Evolutionary conservation across 2,329 filamentous ascomycete species (phyloP).

Genomic region (Metarhizium brunneum): DNA sequence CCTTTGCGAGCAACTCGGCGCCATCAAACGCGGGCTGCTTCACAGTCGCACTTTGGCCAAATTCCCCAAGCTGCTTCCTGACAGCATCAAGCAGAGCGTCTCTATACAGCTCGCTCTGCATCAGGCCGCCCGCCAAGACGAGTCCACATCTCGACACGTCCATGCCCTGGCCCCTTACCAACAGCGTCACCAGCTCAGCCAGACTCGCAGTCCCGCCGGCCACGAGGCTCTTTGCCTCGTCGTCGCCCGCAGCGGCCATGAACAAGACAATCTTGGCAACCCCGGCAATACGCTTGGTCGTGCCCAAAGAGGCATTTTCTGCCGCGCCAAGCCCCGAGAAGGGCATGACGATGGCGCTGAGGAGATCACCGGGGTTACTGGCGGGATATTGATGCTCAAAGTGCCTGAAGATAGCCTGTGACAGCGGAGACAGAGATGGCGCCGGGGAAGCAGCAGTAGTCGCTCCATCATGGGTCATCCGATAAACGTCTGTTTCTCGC

Average conservation of each 20-base stretch:
- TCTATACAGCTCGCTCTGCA: constrained; percentile 11
- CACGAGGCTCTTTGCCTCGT: constrained; percentile 11
- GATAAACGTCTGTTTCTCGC: constrained; percentile 17
- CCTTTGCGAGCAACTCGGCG: constrained; percentile 3
- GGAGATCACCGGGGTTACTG: constrained; percentile 4
- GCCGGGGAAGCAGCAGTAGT: not conserved
- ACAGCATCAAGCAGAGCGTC: constrained; percentile 3
- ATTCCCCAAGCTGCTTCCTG: constrained; percentile 7
- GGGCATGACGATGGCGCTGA: constrained; percentile 12
- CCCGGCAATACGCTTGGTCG: constrained; percentile 11
- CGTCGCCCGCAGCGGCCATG: constrained; percentile 6
- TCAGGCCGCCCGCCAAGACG: constrained; percentile 14
- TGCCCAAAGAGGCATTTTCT: constrained; percentile 3
- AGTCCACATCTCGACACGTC: constrained; percentile 8
- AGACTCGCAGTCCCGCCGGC: constrained; percentile 10
- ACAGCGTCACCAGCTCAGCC: not conserved
- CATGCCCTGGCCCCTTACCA: constrained; percentile 9
- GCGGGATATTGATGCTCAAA: constrained; percentile 8
- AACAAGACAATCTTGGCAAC: constrained; percentile 12
- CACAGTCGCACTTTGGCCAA: constrained; percentile 9
- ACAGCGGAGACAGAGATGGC: constrained; percentile 1
- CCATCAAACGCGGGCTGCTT: constrained; percentile 10
- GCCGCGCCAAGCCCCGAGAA: not conserved
- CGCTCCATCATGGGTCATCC: not conserved
- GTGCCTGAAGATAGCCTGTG: constrained; percentile 9